Evolutionary conservation across 306 rosid species (phyloP), one percentile per base, ranked within the genome.

Genomic region (Dryas octopetala): DNA sequence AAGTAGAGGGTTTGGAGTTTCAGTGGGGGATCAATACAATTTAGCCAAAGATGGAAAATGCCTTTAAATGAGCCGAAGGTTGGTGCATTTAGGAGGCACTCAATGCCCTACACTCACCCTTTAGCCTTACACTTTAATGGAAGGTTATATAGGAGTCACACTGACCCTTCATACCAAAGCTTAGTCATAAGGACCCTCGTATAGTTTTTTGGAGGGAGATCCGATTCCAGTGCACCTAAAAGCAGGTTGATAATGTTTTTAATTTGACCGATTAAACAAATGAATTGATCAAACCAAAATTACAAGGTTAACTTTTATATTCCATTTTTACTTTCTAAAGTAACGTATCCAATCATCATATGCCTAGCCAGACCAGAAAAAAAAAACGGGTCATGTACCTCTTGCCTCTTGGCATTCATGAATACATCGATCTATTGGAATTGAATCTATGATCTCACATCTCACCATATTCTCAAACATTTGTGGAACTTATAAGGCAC

Each of bases 41-140:
- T n/a, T 70, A 70, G 73, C 73, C 83, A 44, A 81, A 77, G 85
- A 81, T 84, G 79, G 80, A 83, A 81, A 79, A 64, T 79, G 78
- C 76, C 74, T 80, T 82, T 77, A 78, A 38, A 64, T 49, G 68
- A 53, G 70, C 65, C 67, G 9, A 51, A 58, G 43, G 76, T 32
- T 78, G 48, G 62, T 63, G 69, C 68, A 65, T 63, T 26, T 19
- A 38, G 71, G 68, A 41, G 50, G 74, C 15, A 58, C 69, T 71
- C 81, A 69, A 76, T 73, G 78, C 82, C 76, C 48, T 80, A 63
- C 87, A 73, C 80, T 82, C 70, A 40, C 47, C 6, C 28, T 71
- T 13, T 81, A 49, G 50, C 58, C 68, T 58, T 38, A 43, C 40
- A 57, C 69, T 53, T 70, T 12, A 17, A 43, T 44, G 74, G 77